Evolutionary conservation across 176 grass and related monocot species (phyloP).

Genomic region (Hyparrhenia diplandra): DNA sequence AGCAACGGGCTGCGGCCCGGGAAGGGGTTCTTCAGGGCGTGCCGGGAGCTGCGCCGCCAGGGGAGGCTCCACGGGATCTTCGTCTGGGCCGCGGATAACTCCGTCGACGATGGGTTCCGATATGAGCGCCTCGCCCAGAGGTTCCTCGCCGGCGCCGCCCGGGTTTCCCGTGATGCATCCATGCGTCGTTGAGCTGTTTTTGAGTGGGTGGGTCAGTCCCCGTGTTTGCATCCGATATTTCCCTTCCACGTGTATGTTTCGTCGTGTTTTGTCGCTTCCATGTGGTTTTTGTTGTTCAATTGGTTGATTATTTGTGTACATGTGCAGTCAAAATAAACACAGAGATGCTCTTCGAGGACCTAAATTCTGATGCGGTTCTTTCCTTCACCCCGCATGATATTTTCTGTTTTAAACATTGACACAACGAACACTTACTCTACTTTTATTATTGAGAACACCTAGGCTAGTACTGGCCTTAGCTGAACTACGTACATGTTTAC

Average conservation of each 20-base stretch:
- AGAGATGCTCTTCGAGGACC: not conserved
- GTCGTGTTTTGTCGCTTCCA: not conserved
- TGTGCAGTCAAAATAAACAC: not conserved
- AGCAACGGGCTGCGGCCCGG: not conserved
- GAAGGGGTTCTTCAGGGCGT: conserved; percentile 50
- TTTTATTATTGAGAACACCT: too few relatives aligned
- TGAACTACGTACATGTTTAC: too few relatives aligned
- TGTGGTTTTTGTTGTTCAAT: not conserved
- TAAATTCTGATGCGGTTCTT: not conserved
- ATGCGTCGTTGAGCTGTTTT: not conserved
- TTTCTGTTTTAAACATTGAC: too few relatives aligned
- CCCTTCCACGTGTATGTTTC: not conserved
- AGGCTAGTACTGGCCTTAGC: too few relatives aligned
- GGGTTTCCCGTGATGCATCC: not conserved
- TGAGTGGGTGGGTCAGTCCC: not conserved
- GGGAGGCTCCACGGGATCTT: conserved; percentile 39
- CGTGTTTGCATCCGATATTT: not conserved
- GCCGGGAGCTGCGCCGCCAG: conserved; percentile 17
- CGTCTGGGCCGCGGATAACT: conserved; percentile 35
- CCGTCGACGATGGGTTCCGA: not conserved
- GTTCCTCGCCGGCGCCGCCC: conserved; percentile 26
- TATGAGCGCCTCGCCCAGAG: conserved; percentile 33
- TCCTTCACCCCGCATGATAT: too few relatives aligned
- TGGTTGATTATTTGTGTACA: not conserved
- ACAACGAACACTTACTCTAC: too few relatives aligned